Evolutionary conservation across 148 eudicot genomes (phyloP), one percentile per base, ranked within the genome.

Genomic region (Persicaria maculosa): DNA sequence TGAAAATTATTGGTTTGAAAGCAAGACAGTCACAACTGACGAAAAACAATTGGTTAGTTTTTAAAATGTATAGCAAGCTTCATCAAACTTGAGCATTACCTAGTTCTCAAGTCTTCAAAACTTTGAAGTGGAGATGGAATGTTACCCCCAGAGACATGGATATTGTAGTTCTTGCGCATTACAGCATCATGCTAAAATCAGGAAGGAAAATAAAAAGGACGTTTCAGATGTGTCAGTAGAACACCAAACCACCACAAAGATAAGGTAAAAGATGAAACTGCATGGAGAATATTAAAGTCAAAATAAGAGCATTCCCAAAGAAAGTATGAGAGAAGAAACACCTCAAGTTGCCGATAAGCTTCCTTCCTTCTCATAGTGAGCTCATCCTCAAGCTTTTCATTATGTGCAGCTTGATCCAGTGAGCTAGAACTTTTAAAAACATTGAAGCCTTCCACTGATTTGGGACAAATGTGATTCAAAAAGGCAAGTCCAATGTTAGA

Each of bases 111-210:
- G 72, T 94, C 97, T 44, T 76, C 71, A 72, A 94, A 94, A 79
- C 81, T 85, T 79, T 88, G 88, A 68, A 94, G 98, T 74, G 98
- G 98, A 61, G 98, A 84, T 31, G 98, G 91, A 71, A 91, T 83
- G 79, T 88, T 90, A 55, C 80, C 84, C 72, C 98, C 98, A 76
- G 86, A 85, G 68, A 85, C 77, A 77, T 94, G 97, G 79, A 94
- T 90, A 48, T 81, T 83, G 76, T 91, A 84, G 83, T 78, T 83
- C 88, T 88, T 94, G 65, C 98, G 86, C 77, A 85, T 77, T 79
- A 86, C 73, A 11, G 90, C 88, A 83, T 89, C 98, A 73, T 91
- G 80, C 98, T 94, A 68, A 68, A 81, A 44, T 44, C 68, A 78
- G 55, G 36, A 25, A 80, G 36, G 40, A 74, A 53, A 9, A 77